Evolutionary conservation across 2,329 filamentous ascomycete genomes (phyloP).

Genomic region (Lasiodiplodia sp.): DNA sequence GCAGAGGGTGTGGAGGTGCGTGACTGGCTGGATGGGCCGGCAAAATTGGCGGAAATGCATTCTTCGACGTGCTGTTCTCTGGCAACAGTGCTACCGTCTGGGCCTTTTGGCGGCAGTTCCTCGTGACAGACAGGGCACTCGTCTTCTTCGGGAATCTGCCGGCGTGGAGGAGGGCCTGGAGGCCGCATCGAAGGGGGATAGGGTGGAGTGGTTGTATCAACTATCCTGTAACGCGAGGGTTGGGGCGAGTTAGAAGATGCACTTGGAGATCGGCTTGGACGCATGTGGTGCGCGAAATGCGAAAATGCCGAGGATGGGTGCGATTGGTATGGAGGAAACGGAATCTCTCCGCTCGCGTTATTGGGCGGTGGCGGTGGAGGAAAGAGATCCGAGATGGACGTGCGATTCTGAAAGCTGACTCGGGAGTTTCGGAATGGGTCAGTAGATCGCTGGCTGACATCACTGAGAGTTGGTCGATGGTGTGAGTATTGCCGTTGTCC

Average conservation of each 20-base stretch:
- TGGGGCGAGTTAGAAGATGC: conserved; percentile 29
- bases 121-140: conserved; percentile 79
- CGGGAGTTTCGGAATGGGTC: conserved; percentile 7
- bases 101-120: conserved; percentile 67
- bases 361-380: conserved; percentile 1
- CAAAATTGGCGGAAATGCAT: conserved; percentile 46
- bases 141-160: conserved; percentile 69
- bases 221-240: conserved; percentile 14
- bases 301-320: neutral
- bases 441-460: conserved; percentile 20
- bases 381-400: conserved; percentile 13
- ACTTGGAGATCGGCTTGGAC: conserved; percentile 16
- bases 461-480: conserved; percentile 18
- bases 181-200: conserved; percentile 32
- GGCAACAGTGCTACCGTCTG: conserved; percentile 47
- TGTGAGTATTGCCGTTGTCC: conserved; percentile 3
- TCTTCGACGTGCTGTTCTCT: conserved; percentile 55
- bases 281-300: conserved; percentile 16
- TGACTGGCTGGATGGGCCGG: conserved; percentile 8
- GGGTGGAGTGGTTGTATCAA: conserved; percentile 22
- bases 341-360: neutral
- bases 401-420: conserved; percentile 9
- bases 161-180: conserved; percentile 32
- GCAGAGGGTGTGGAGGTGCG: conserved; percentile 11
- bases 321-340: conserved; percentile 12